phyloP scores from a whole-genome alignment of 2,329 filamentous ascomycete genomes.

The Helotiales sp. region DNA sequence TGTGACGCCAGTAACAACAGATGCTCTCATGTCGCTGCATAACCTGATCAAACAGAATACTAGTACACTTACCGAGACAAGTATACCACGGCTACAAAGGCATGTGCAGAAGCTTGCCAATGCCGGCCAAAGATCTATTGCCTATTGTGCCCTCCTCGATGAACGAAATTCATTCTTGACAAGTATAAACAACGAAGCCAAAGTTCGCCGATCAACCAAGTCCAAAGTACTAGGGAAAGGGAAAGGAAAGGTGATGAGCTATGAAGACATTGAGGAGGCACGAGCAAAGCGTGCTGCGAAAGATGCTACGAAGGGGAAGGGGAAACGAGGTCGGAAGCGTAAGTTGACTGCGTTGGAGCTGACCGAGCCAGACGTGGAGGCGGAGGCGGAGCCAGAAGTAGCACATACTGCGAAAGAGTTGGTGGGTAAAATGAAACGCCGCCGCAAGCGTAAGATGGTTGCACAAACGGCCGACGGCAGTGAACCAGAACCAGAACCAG shows the following conservation, averaged over 20 bases:
- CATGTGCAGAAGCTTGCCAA: slow-evolving; percentile 37
- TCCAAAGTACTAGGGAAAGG: slow-evolving; percentile 25
- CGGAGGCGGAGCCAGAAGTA: slow-evolving; percentile 6
- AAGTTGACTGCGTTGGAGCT: slow-evolving; percentile 23
- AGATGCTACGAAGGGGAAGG: slow-evolving; percentile 22
- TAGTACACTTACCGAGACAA: slow-evolving; percentile 27
- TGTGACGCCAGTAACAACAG: slow-evolving; percentile 24
- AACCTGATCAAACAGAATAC: slow-evolving; percentile 37
- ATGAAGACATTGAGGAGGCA: slow-evolving; percentile 40
- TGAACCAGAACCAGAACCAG: not conserved
- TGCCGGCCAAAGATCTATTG: slow-evolving; percentile 36
- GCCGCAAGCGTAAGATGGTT: not conserved
- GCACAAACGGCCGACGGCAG: not conserved
- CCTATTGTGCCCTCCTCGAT: slow-evolving; percentile 40
- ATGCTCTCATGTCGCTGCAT: slow-evolving; percentile 29
- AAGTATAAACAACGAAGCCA: slow-evolving; percentile 29
- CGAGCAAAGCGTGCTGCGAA: slow-evolving; percentile 22
- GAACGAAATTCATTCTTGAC: slow-evolving; percentile 37
- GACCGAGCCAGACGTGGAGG: slow-evolving; percentile 20
- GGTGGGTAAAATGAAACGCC: not conserved
- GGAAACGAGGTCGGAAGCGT: slow-evolving; percentile 26
- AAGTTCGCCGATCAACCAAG: slow-evolving; percentile 28
- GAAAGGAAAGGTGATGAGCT: slow-evolving; percentile 39
- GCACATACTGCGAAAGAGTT: not conserved
- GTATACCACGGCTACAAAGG: slow-evolving; percentile 33